These are phyloP conservation scores for Plasmodium yoelii DNA, from an alignment of 169 alveolate species.

Conservation along the genomic window DNA sequence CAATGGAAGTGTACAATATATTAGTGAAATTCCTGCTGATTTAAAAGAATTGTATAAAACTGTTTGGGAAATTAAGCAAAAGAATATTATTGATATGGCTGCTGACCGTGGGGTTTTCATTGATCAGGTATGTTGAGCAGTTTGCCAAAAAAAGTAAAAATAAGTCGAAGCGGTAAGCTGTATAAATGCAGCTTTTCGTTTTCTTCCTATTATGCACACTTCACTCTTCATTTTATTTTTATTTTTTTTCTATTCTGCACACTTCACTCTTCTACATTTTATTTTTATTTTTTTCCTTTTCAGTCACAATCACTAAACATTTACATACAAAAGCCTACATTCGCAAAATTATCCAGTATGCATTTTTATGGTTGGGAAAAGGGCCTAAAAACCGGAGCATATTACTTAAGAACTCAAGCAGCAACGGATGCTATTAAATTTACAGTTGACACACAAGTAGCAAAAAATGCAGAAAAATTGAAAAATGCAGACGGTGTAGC, in stretches of 20 bases:
- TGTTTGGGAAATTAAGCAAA: slow-evolving; percentile 99
- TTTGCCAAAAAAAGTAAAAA: background rate
- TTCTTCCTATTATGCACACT: background rate
- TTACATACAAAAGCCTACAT: slow-evolving; percentile 95
- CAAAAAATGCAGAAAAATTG: slow-evolving; percentile 81
- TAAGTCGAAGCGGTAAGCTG: no score
- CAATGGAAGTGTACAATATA: slow-evolving; percentile 95
- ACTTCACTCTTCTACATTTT: background rate
- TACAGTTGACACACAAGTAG: slow-evolving; percentile 94
- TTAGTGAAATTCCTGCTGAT: slow-evolving; percentile 94
- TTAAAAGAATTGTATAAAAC: slow-evolving; percentile 94
- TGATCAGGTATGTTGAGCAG: slow-evolving; percentile 79
- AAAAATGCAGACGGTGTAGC: slow-evolving; percentile 28
- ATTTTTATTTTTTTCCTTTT: slow-evolving; percentile 51
- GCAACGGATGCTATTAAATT: slow-evolving; percentile 99
- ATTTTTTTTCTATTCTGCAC: slow-evolving; percentile 33
- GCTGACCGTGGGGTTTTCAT: slow-evolving; percentile 96
- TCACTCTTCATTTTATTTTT: slow-evolving; percentile 9
- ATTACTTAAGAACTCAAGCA: slow-evolving; percentile 97
- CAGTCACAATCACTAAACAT: slow-evolving; percentile 97
- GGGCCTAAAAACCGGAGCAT: slow-evolving; percentile 98
- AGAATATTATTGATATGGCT: slow-evolving; percentile 96
- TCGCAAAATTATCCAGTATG: slow-evolving; percentile 97
- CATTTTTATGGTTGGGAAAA: slow-evolving; percentile 98
- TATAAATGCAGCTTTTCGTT: no score